Base-by-base conservation (phyloP, 1,284 basidiomycete species). In the Xerocomus cyaneibrunnescens region DNA sequence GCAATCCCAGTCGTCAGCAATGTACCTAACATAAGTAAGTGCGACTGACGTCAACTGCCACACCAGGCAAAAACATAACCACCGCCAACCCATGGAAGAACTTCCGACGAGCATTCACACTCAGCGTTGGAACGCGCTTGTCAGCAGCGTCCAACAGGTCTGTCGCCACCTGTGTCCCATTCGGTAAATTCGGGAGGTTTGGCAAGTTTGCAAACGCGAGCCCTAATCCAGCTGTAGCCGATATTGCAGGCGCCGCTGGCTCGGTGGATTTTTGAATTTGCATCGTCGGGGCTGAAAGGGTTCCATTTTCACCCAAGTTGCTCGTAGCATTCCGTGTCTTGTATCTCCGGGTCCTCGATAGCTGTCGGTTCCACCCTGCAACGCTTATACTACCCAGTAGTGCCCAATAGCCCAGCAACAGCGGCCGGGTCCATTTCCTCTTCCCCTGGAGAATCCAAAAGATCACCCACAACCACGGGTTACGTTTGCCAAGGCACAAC, bases 41-140 rank as follows among this genome's bases (percentile, higher is more conserved):
- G 42, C 45, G 10, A 86, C 92, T 76, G 66, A 96, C 94, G 69
- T 99, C 97, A 64, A 92, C 72, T 0, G 87, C 89, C 48, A 99
- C 86, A 0, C 94, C 95, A 5, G 97, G 97, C 37, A 97, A 74
- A 67, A 99, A 98, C 89, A 99, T 95, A 32, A 93, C 77, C 45
- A 98, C 94, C 1, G 96, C 94, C 31, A 99, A 77, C 14, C 85
- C 92, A 74, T 99, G 97, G 74, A 99, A 99, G 72, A 91, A 98
- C 72, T 99, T 99, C 51, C 97, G 80, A 49, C 96, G 79, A n/a
- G 92, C 92, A 68, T 99, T 99, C 56, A 98, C 75, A 38, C 89
- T 86, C 52, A 99, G 74, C 21, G 89, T 92, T n/a, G 92, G 92
- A 52, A 94, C 87, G 53, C 83, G 84, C 70, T 91, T 92, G 70